Evolutionary conservation across 2,329 filamentous ascomycete genomes (phyloP).

Genomic region (Diplocarpon rosae): DNA sequence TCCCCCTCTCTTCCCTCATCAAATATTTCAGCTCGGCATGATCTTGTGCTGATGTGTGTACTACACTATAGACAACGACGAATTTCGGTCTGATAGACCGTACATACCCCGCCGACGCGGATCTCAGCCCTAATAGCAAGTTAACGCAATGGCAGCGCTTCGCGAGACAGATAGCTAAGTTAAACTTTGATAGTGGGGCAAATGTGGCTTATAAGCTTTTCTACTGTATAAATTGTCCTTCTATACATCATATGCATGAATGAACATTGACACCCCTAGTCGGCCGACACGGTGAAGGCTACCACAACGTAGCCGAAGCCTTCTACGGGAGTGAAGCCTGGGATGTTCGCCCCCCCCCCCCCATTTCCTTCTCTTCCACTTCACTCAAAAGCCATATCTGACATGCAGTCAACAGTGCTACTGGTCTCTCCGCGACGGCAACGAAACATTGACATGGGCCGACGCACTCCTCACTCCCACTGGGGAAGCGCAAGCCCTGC

Average conservation of each 20-base stretch:
- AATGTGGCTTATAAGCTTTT: slow-evolving; percentile 53
- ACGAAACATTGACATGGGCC: slow-evolving; percentile 49
- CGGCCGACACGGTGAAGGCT: slow-evolving; percentile 60
- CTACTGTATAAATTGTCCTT: slow-evolving; percentile 30
- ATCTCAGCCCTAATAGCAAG: slow-evolving; percentile 30
- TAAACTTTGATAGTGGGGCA: slow-evolving; percentile 37
- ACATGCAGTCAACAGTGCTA: slow-evolving; percentile 38
- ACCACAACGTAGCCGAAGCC: slow-evolving; percentile 50
- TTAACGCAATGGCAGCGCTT: slow-evolving; percentile 56
- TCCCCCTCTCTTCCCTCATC: too few relatives aligned
- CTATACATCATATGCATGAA: not conserved
- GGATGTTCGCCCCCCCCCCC: slow-evolving; percentile 41
- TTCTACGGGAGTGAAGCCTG: slow-evolving; percentile 59
- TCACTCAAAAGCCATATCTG: not conserved
- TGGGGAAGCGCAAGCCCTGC: slow-evolving; percentile 46
- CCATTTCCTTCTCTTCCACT: not conserved
- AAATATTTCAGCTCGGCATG: too few relatives aligned
- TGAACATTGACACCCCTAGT: slow-evolving; percentile 27
- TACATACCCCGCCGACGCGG: slow-evolving; percentile 44
- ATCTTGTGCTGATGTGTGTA: not conserved
- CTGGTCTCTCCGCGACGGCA: slow-evolving; percentile 54
- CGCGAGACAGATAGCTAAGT: slow-evolving; percentile 39
- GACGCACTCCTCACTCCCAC: slow-evolving; percentile 50
- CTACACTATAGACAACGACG: slow-evolving; percentile 37
- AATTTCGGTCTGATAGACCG: slow-evolving; percentile 58